Percentiles rank a stretch among this genome's conserved stretches.
Conservation (phyloP, 306 rosid genomes). For the Cercis canadensis region DNA sequence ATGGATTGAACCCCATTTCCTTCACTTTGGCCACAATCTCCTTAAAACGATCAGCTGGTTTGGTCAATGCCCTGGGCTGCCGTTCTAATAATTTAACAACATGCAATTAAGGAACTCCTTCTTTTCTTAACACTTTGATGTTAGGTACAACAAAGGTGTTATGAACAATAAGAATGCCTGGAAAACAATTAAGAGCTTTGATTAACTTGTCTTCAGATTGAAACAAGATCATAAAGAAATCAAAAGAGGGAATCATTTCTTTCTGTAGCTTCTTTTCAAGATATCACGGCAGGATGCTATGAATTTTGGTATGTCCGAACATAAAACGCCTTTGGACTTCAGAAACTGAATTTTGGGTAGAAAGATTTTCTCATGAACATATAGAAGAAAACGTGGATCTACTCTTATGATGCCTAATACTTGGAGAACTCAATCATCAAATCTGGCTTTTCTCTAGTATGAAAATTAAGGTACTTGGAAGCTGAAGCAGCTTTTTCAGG, state of each 20-base stretch:
- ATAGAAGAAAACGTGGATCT: background rate
- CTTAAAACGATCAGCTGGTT: background rate
- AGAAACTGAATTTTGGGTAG: conserved; percentile 22
- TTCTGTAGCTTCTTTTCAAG: background rate
- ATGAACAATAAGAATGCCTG: background rate
- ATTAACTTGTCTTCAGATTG: background rate
- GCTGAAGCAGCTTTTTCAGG: background rate
- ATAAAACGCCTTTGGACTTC: conserved; percentile 19
- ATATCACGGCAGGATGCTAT: background rate
- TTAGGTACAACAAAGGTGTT: background rate
- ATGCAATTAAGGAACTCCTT: conserved; percentile 16
- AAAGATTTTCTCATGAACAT: too few species aligned
- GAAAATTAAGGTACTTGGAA: background rate
- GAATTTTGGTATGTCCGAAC: background rate
- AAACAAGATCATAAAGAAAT: conserved; percentile 2
- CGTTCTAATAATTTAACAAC: conserved; percentile 1
- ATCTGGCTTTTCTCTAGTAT: background rate
- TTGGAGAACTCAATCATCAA: background rate
- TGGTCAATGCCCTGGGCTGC: conserved; percentile 30
- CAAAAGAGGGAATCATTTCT: background rate
- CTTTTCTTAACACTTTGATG: conserved; percentile 1
- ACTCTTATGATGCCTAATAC: background rate
- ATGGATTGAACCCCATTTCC: conserved; percentile 38
- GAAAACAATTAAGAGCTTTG: background rate
- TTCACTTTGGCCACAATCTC: conserved; percentile 34